A percentile compares a stretch with the other conserved stretches of the same genome.
Evolutionary conservation across 768 basidiomycete genomes (phyloP).

Genomic region (Suillus ampliporus): DNA sequence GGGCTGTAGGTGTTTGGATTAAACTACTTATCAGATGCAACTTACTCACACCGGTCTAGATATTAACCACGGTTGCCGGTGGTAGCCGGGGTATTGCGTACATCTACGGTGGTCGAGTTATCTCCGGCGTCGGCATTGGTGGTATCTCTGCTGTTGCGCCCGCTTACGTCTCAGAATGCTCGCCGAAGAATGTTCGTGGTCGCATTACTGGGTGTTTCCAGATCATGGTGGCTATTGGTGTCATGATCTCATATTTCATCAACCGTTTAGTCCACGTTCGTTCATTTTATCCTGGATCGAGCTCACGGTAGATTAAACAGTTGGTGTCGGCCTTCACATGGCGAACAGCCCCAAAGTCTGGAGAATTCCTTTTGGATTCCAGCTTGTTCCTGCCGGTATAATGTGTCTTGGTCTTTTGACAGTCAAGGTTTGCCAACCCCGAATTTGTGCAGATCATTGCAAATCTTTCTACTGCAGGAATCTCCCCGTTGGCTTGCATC

Average conservation of each 20-base stretch:
- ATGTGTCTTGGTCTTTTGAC: conserved; percentile 72
- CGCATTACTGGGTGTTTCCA: conserved; percentile 88
- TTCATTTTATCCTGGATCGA: conserved; percentile 12
- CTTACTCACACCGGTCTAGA: conserved; percentile 40
- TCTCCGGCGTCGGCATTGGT: conserved; percentile 83
- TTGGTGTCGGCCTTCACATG: conserved; percentile 63
- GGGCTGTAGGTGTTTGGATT: conserved; percentile 57
- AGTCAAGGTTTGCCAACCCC: conserved; percentile 48
- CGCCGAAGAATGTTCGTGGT: conserved; percentile 86
- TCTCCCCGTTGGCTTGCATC: conserved; percentile 81
- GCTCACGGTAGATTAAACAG: conserved; percentile 38
- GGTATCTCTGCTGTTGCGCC: conserved; percentile 85
- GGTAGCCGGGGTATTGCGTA: conserved; percentile 61
- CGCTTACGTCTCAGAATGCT: conserved; percentile 85
- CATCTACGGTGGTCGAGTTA: conserved; percentile 82
- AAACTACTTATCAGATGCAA: neutral
- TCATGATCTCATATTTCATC: conserved; percentile 85
- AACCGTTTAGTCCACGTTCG: conserved; percentile 57
- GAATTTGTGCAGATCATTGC: neutral
- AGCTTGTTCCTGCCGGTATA: conserved; percentile 76
- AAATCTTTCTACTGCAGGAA: conserved; percentile 50
- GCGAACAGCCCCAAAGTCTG: conserved; percentile 55
- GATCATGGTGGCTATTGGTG: conserved; percentile 83
- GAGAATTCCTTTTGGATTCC: conserved; percentile 77
- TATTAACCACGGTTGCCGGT: conserved; percentile 72